Evolutionary conservation across 192 early-diverging fungal species (phyloP).

Genomic region (Coemansia aciculifera): DNA sequence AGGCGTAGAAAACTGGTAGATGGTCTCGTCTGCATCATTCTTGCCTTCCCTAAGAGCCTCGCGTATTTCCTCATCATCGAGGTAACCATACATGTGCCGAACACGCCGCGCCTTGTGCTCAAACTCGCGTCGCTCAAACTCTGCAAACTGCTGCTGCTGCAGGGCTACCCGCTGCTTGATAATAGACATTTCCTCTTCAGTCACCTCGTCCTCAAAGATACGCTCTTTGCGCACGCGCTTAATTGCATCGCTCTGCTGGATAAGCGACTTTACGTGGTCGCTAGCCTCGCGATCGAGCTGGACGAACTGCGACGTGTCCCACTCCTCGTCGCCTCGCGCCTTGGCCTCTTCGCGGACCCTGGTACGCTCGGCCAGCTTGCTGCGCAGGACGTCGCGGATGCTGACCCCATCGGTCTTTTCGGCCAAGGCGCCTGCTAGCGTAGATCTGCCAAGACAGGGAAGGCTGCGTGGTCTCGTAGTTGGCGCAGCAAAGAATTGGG

Average conservation of each 20-base stretch:
- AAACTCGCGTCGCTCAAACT: constrained; percentile 81
- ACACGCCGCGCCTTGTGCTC: constrained; percentile 79
- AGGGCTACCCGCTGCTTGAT: constrained; percentile 89
- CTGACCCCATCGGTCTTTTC: constrained; percentile 24
- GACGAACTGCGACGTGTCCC: constrained; percentile 54
- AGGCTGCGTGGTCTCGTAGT: constrained; percentile 8
- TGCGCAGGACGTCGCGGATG: constrained; percentile 52
- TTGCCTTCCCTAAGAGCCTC: constrained; percentile 75
- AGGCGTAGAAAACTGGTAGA: constrained; percentile 76
- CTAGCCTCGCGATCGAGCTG: constrained; percentile 56
- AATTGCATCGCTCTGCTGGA: constrained; percentile 68
- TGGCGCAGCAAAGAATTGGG: constrained; percentile 48
- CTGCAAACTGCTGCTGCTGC: constrained; percentile 88
- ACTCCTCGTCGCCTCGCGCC: constrained; percentile 42
- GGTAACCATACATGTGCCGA: constrained; percentile 71
- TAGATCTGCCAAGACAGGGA: background rate
- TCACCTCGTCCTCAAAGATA: constrained; percentile 88
- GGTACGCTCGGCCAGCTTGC: constrained; percentile 32
- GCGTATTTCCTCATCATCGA: constrained; percentile 82
- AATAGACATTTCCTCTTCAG: constrained; percentile 84
- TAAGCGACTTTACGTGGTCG: constrained; percentile 56
- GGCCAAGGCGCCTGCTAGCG: background rate
- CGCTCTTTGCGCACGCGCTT: constrained; percentile 79
- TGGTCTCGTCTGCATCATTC: constrained; percentile 89
- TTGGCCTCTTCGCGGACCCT: constrained; percentile 35